Evolutionary conservation across 257 asterid species (phyloP).

Genomic region (Thymus quinquecostatus): DNA sequence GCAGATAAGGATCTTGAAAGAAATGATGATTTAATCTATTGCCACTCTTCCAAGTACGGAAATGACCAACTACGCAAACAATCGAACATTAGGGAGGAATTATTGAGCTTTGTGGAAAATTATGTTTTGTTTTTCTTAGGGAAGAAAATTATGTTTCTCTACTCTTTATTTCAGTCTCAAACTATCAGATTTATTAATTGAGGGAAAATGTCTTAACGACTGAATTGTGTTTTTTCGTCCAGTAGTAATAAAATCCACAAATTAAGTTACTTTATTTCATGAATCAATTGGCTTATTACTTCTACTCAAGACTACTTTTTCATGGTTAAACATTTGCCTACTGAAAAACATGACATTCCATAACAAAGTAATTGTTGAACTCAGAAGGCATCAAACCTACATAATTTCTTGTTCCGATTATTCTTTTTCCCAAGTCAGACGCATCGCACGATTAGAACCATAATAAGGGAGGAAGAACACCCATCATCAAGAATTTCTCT

Average conservation of each 20-base stretch:
- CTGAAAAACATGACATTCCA: neutral
- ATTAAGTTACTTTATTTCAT: too few relatives aligned
- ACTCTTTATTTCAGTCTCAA: too few relatives aligned
- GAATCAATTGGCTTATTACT: neutral
- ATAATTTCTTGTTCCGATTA: neutral
- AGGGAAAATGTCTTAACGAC: too few relatives aligned
- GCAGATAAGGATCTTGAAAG: neutral
- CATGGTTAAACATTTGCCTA: neutral
- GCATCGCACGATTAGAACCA: neutral
- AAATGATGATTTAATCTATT: conserved; percentile 5
- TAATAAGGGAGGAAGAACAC: neutral
- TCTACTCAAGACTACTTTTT: neutral
- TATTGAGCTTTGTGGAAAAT: neutral
- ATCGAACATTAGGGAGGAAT: neutral
- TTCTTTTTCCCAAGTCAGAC: neutral
- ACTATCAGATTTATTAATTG: too few relatives aligned
- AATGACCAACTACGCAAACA: neutral
- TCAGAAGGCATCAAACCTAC: neutral
- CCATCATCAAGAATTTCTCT: neutral
- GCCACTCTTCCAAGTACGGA: conserved; percentile 28
- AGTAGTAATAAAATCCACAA: too few relatives aligned
- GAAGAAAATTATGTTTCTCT: too few relatives aligned
- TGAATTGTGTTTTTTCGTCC: too few relatives aligned
- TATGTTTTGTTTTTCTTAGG: too few relatives aligned
- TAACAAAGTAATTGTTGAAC: neutral